Base-by-base conservation (phyloP, 441 rosid species). In the Euphorbia celastroides region DNA sequence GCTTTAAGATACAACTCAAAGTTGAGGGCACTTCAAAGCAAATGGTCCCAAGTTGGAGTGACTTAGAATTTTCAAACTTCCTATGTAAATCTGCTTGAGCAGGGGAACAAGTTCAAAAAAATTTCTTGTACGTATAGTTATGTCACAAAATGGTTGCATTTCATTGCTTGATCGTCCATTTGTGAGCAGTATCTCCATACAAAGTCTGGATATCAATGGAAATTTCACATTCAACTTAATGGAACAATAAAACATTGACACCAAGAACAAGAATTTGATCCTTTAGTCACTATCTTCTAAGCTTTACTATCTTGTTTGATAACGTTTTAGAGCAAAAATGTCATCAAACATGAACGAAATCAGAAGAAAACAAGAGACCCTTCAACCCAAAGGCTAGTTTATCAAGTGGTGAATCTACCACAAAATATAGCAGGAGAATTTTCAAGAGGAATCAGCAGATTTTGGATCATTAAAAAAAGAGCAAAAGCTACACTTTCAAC, bases 341-440 rank as follows among this genome's bases (percentile, higher is more conserved):
- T n/a, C n/a, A n/a, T n/a, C n/a, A n/a, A n/a, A n/a, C n/a, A n/a
- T n/a, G n/a, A n/a, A 50, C 38, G 12, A 17, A 34, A 9, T 65
- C 31, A 60, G 54, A 65, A 70, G 56, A 22, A 41, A 56, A 63
- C 31, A n/a, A 73, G 81, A 61, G 81, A 80, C 61, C 58, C 69
- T 30, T 76, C 75, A 48, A 77, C 76, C 48, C 65, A 77, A 60
- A 80, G 81, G 50, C 69, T 84, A 26, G 82, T 82, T 42, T 78
- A 80, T 5, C 73, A 87, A 34, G 79, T 86, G 77, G 83, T 81
- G 30, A 78, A 69, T 72, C 82, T 86, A 54, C 92, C 87, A 0
- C 71, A 83, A 30, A 74, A 78, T 72, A 70, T 86, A 4, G 30
- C 71, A 1, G 85, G 83, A 6, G 83, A 81, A 12, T 64, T 84